A percentile compares a stretch with the other conserved stretches of the same genome.
phyloP scores from a whole-genome alignment of 768 basidiomycete species.

The Leccinum variicolor region DNA sequence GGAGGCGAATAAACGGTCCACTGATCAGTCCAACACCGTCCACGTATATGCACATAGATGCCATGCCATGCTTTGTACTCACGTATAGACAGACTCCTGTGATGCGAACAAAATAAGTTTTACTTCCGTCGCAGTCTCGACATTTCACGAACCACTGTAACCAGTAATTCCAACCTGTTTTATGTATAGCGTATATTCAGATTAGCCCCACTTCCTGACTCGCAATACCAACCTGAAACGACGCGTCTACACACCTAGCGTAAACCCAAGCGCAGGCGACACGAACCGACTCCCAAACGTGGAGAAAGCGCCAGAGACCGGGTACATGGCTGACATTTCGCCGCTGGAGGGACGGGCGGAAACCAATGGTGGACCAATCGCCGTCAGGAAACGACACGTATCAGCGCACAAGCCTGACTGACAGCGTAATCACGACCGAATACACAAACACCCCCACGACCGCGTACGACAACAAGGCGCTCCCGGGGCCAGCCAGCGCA shows the following conservation, averaged over 20 bases:
- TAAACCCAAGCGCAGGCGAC: conserved; percentile 58
- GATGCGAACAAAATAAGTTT: background rate
- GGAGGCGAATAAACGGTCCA: background rate
- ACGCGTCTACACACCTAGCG: conserved; percentile 37
- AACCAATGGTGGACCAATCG: background rate
- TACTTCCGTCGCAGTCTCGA: background rate
- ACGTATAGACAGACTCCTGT: conserved; percentile 41
- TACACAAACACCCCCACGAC: conserved; percentile 60
- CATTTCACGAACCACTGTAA: conserved; percentile 42
- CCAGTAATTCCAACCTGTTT: conserved; percentile 56
- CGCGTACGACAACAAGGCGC: conserved; percentile 58
- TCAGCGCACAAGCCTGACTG: conserved; percentile 12
- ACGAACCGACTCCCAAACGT: conserved; percentile 57
- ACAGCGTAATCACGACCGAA: conserved; percentile 59
- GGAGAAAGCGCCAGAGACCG: conserved; percentile 60
- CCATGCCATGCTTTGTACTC: conserved; percentile 7
- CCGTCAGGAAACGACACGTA: background rate
- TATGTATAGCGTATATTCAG: background rate
- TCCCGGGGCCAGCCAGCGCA: conserved; percentile 55
- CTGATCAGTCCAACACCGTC: background rate
- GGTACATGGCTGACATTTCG: conserved; percentile 65
- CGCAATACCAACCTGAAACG: background rate
- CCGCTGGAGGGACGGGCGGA: conserved; percentile 37
- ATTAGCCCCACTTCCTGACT: background rate
- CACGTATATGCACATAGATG: background rate